Percentiles rank a stretch among this genome's conserved stretches.
These are phyloP conservation scores for Solanum dulcamara DNA, from an alignment of 257 asterid species.

Conservation along the genomic window DNA sequence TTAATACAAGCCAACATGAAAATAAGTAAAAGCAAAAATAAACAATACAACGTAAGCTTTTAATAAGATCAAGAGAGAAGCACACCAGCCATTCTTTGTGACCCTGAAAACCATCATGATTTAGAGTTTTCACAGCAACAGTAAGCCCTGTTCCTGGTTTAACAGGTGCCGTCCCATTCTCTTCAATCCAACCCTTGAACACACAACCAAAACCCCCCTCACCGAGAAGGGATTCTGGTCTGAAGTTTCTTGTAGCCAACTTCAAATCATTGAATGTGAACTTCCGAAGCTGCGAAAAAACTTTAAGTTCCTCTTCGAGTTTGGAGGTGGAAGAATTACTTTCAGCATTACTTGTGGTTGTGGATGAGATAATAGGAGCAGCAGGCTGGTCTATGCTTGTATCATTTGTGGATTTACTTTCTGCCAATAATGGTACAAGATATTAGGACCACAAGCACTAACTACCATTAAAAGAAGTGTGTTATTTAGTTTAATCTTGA, in stretches of 20 bases:
- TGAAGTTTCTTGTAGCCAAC: conserved; percentile 59
- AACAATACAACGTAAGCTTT: not conserved
- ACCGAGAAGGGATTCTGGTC: conserved; percentile 64
- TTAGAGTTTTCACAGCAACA: conserved; percentile 69
- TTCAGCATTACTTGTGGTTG: conserved; percentile 50
- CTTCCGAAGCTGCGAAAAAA: conserved; percentile 49
- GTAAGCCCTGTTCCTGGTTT: conserved; percentile 70
- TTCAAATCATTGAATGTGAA: conserved; percentile 55
- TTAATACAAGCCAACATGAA: conserved; percentile 15
- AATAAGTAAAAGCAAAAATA: not conserved
- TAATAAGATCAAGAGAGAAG: not conserved
- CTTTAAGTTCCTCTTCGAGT: conserved; percentile 60
- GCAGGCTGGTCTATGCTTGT: conserved; percentile 36
- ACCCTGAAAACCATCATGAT: conserved; percentile 80
- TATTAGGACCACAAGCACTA: not conserved
- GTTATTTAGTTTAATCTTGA: not conserved
- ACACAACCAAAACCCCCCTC: conserved; percentile 78
- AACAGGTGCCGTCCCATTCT: conserved; percentile 58
- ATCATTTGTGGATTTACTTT: conserved; percentile 41
- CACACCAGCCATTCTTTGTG: conserved; percentile 88
- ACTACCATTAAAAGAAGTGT: not conserved
- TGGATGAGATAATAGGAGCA: conserved; percentile 33
- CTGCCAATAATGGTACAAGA: conserved; percentile 17
- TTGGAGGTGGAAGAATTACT: conserved; percentile 51
- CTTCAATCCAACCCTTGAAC: conserved; percentile 74